A percentile compares a stretch with the other conserved stretches of the same genome.
Evolutionary conservation across 192 early-diverging fungal genomes (phyloP).

Genomic region (Helicostylum pulchrum): DNA sequence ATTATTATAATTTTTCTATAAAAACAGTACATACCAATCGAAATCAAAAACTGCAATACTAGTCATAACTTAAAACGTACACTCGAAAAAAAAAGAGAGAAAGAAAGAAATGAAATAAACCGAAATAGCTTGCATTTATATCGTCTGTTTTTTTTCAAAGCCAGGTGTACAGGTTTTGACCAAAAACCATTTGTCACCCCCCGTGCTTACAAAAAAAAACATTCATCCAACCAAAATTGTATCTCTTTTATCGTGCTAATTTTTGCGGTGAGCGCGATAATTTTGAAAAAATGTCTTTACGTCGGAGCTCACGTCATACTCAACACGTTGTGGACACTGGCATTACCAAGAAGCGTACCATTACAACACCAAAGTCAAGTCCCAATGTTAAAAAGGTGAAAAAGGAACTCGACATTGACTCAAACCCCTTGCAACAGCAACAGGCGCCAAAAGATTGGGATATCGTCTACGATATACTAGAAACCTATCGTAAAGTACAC

Average conservation of each 20-base stretch:
- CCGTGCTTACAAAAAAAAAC: too few relatives aligned
- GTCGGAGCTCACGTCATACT: constrained; percentile 2
- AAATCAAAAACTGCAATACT: constrained; percentile 61
- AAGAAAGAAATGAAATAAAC: not conserved
- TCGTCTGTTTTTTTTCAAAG: too few relatives aligned
- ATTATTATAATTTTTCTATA: not conserved
- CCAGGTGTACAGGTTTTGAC: too few relatives aligned
- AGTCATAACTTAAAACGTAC: not conserved
- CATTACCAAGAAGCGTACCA: not conserved
- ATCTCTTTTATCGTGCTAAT: too few relatives aligned
- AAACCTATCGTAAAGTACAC: constrained; percentile 61
- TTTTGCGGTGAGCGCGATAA: too few relatives aligned
- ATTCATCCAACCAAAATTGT: too few relatives aligned
- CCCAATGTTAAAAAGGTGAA: not conserved
- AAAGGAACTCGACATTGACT: not conserved
- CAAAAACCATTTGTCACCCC: too few relatives aligned
- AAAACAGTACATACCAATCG: constrained; percentile 50
- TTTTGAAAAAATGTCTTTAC: constrained; percentile 5
- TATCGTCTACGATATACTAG: constrained; percentile 57
- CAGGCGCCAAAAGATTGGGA: constrained; percentile 56
- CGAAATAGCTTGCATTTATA: too few relatives aligned
- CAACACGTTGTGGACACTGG: not conserved
- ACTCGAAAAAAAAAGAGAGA: not conserved
- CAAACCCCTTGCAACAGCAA: not conserved
- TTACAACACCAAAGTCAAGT: not conserved